phyloP scores from a whole-genome alignment of 768 basidiomycete genomes.

The Termitomyces sp. region DNA sequence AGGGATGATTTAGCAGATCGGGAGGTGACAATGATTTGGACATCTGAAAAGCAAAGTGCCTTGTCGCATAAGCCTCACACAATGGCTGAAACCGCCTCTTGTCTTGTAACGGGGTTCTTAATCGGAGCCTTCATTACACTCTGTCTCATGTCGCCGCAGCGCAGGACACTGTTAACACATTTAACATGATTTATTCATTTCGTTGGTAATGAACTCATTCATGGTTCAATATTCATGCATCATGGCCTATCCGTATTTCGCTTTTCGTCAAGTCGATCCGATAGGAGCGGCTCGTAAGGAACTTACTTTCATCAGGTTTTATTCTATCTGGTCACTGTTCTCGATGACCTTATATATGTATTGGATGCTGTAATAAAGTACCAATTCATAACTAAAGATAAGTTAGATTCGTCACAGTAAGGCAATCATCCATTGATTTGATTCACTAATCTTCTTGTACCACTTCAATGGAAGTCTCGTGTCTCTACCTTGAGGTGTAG shows the following conservation, averaged over 20 bases:
- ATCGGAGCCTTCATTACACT: conserved; percentile 55
- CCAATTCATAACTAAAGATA: not conserved
- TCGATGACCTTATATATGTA: not conserved
- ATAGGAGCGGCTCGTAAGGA: too few species aligned
- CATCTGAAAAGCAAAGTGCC: conserved; percentile 8
- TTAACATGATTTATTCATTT: conserved; percentile 15
- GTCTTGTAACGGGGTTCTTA: conserved; percentile 51
- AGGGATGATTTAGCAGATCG: conserved; percentile 8
- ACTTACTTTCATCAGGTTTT: not conserved
- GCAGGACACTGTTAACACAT: conserved; percentile 38
- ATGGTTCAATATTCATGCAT: too few species aligned
- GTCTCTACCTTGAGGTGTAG: too few species aligned
- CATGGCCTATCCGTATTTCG: too few species aligned
- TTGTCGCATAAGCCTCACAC: conserved; percentile 12
- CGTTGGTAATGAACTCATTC: not conserved
- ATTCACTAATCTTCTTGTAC: too few species aligned
- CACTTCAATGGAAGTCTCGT: too few species aligned
- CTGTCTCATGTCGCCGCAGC: conserved; percentile 43
- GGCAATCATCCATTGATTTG: too few species aligned
- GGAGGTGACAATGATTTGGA: conserved; percentile 6
- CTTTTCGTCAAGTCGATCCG: not conserved
- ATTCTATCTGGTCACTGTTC: not conserved
- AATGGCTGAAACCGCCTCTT: conserved; percentile 32
- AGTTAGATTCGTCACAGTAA: not conserved
- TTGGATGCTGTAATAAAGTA: not conserved